Conservation (phyloP, 2,329 filamentous ascomycete species). For the Xylaria sp. region DNA sequence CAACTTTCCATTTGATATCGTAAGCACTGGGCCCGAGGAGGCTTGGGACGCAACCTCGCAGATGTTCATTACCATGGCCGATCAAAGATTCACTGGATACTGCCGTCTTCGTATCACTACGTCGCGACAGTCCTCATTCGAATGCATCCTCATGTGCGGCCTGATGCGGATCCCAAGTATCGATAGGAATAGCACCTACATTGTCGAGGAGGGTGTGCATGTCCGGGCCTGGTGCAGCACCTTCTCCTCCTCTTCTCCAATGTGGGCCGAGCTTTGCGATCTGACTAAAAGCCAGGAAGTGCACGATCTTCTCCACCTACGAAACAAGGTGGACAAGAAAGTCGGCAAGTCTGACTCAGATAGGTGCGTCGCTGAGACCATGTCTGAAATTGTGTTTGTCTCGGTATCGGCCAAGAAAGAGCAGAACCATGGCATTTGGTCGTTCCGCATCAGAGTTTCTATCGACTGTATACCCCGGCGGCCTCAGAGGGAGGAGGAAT, state of each 20-base stretch:
- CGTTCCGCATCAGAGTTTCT: conserved; percentile 11
- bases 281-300: conserved; percentile 16
- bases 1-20: background rate
- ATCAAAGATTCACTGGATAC: conserved; percentile 25
- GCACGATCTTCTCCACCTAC: conserved; percentile 21
- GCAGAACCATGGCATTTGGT: conserved; percentile 13
- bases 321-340: conserved; percentile 26
- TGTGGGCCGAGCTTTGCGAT: conserved; percentile 24
- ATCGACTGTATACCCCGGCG: conserved; percentile 20
- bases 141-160: conserved; percentile 23
- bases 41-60: background rate
- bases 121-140: conserved; percentile 12
- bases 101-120: conserved; percentile 24
- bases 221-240: conserved; percentile 24
- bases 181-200: conserved; percentile 20
- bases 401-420: conserved; percentile 20
- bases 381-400: conserved; percentile 15
- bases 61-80: conserved; percentile 4
- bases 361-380: conserved; percentile 22
- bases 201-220: conserved; percentile 19
- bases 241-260: conserved; percentile 13
- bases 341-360: conserved; percentile 20
- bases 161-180: conserved; percentile 22
- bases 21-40: background rate
- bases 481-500: background rate